phyloP scores from a whole-genome alignment of 2,329 filamentous ascomycete species.

The Pseudogymnoascus verrucosus region DNA sequence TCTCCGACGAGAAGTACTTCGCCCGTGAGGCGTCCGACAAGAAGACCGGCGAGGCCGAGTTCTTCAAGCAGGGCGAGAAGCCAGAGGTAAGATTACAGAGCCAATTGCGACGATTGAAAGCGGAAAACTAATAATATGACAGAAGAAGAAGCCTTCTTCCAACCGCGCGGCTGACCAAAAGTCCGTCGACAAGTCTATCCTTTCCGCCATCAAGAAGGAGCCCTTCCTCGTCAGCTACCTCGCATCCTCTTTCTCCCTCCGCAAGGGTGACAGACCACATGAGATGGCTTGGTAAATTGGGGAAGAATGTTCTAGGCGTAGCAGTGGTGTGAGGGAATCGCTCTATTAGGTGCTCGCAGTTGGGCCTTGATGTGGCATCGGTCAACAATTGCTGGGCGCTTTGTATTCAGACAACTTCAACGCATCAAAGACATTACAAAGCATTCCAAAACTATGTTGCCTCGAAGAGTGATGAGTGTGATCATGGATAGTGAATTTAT shows the following conservation, averaged over 20 bases:
- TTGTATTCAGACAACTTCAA: slow-evolving; percentile 11
- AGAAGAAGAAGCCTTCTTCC: slow-evolving; percentile 97
- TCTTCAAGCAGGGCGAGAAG: slow-evolving; percentile 99
- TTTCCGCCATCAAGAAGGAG: slow-evolving; percentile 98
- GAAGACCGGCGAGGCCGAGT: slow-evolving; percentile 95
- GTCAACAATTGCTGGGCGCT: slow-evolving; percentile 10
- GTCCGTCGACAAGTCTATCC: slow-evolving; percentile 91
- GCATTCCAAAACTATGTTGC: slow-evolving; percentile 8
- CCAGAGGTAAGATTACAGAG: slow-evolving; percentile 65
- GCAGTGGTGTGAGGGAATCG: slow-evolving; percentile 13
- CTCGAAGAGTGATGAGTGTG: slow-evolving; percentile 7
- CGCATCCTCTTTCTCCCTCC: slow-evolving; percentile 90
- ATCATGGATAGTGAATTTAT: slow-evolving; percentile 6
- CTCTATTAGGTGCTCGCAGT: slow-evolving; percentile 9
- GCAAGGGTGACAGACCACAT: slow-evolving; percentile 99
- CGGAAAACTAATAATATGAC: slow-evolving; percentile 27
- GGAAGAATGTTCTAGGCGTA: slow-evolving; percentile 24
- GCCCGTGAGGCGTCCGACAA: slow-evolving; percentile 88
- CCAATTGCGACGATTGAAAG: neutral
- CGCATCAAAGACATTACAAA: slow-evolving; percentile 11
- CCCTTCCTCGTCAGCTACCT: slow-evolving; percentile 91
- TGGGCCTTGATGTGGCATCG: slow-evolving; percentile 9
- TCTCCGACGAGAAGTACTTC: slow-evolving; percentile 79
- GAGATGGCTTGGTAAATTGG: slow-evolving; percentile 94
- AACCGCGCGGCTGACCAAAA: slow-evolving; percentile 96